These are phyloP conservation scores for Hapsidospora chrysogenum DNA, from an alignment of 495 filamentous ascomycete genomes.

Conservation along the genomic window DNA sequence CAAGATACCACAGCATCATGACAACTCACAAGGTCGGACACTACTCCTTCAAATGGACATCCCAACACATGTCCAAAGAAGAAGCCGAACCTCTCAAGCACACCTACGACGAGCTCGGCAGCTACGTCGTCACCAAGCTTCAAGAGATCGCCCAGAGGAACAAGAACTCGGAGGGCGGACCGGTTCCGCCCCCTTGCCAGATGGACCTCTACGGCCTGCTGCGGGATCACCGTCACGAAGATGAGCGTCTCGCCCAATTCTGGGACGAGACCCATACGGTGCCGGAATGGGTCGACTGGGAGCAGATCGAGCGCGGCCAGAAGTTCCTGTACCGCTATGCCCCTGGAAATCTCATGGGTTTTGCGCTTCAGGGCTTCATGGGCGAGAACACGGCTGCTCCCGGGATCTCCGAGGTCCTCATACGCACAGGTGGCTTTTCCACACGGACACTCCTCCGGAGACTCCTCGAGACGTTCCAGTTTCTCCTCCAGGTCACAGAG, in stretches of 20 bases:
- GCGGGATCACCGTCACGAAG: constrained; percentile 21
- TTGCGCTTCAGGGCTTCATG: constrained; percentile 2
- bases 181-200: too few relatives aligned
- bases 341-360: constrained; percentile 32
- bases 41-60: constrained; percentile 29
- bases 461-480: constrained; percentile 52
- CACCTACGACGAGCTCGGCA: constrained; percentile 25
- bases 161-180: constrained; percentile 1
- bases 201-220: constrained; percentile 24
- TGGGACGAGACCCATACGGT: constrained; percentile 48
- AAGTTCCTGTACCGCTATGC: constrained; percentile 50
- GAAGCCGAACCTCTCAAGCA: constrained; percentile 24
- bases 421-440: constrained; percentile 56
- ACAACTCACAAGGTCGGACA: constrained; percentile 6
- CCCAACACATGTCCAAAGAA: constrained; percentile 22
- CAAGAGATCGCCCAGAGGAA: constrained; percentile 18
- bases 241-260: constrained; percentile 30
- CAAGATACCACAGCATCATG: too few relatives aligned
- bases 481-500: constrained; percentile 38
- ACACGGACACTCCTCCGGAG: constrained; percentile 44
- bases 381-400: constrained; percentile 18
- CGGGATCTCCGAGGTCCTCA: constrained; percentile 48
- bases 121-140: constrained; percentile 21
- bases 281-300: constrained; percentile 63
- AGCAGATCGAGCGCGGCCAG: constrained; percentile 47